A percentile compares a stretch with the other conserved stretches of the same genome.
Conservation (phyloP, 2,329 filamentous ascomycete species). For the Ophiocordyceps sinensis region DNA sequence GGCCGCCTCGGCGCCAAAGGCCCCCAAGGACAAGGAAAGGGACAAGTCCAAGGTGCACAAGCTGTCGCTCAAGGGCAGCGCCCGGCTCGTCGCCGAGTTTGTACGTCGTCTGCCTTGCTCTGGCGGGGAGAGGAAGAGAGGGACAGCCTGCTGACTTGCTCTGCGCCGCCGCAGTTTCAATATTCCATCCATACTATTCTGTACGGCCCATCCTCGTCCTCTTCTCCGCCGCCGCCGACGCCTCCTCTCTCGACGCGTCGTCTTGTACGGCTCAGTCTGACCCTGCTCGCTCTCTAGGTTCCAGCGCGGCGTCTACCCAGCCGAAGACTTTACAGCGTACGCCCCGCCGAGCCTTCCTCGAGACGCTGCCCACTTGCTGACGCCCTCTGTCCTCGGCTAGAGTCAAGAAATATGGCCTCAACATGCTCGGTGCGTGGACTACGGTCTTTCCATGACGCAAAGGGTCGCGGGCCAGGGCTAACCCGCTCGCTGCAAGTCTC, state of each 20-base stretch:
- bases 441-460: neutral
- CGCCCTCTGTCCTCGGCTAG: conserved; percentile 6
- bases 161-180: conserved; percentile 54
- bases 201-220: conserved; percentile 29
- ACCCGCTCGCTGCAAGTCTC: conserved; percentile 50
- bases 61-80: conserved; percentile 70
- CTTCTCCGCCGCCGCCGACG: neutral
- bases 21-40: conserved; percentile 26
- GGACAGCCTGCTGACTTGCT: neutral
- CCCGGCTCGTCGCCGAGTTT: conserved; percentile 89
- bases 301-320: conserved; percentile 74
- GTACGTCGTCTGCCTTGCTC: conserved; percentile 26
- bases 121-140: too few relatives aligned
- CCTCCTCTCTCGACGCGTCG: conserved; percentile 1
- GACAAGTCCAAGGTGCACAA: conserved; percentile 88
- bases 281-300: conserved; percentile 39
- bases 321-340: conserved; percentile 90
- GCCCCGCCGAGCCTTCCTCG: conserved; percentile 15
- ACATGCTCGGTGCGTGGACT: conserved; percentile 63
- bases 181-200: conserved; percentile 97
- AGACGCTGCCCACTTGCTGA: too few relatives aligned
- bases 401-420: conserved; percentile 98
- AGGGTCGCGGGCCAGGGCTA: neutral
- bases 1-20: conserved; percentile 7
- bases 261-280: neutral